phyloP scores from a whole-genome alignment of 352 stramenopile species.

The Globisporangium paddicum region DNA sequence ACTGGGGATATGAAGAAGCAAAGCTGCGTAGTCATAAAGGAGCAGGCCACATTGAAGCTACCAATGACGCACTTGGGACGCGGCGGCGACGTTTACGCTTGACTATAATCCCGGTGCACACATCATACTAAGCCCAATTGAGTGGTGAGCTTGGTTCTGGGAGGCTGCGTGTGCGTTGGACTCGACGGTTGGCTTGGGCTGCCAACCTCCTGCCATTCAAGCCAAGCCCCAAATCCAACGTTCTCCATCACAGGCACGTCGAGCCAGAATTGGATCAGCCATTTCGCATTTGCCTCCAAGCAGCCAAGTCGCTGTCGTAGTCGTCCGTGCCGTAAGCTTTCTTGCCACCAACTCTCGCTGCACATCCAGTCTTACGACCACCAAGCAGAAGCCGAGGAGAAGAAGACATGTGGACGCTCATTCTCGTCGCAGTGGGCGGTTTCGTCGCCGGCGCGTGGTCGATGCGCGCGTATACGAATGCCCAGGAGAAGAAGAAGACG shows the following conservation, averaged over 20 bases:
- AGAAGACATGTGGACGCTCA: slow-evolving; percentile 2
- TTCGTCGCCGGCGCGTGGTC: slow-evolving; percentile 8
- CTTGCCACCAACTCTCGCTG: background rate
- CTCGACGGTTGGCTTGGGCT: background rate
- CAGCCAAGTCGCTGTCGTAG: background rate
- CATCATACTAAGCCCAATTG: background rate
- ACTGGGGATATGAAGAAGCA: no score
- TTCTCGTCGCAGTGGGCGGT: slow-evolving; percentile 8
- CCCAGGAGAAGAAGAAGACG: slow-evolving; percentile 2
- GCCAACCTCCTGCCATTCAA: no score
- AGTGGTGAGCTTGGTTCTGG: background rate
- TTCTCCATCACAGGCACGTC: no score
- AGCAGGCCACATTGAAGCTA: no score
- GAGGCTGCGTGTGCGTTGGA: background rate
- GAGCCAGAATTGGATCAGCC: no score
- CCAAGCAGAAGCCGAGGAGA: background rate
- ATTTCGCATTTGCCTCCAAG: background rate
- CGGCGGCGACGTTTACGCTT: no score
- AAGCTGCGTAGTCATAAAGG: no score
- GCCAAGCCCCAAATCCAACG: no score
- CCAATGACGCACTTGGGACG: background rate
- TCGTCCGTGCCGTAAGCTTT: background rate
- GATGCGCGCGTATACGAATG: slow-evolving; percentile 5
- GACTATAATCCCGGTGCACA: no score
- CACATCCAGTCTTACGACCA: background rate